Conservation (phyloP, 1,139 yeast genomes). For the Lodderomyces metapsilosis region DNA sequence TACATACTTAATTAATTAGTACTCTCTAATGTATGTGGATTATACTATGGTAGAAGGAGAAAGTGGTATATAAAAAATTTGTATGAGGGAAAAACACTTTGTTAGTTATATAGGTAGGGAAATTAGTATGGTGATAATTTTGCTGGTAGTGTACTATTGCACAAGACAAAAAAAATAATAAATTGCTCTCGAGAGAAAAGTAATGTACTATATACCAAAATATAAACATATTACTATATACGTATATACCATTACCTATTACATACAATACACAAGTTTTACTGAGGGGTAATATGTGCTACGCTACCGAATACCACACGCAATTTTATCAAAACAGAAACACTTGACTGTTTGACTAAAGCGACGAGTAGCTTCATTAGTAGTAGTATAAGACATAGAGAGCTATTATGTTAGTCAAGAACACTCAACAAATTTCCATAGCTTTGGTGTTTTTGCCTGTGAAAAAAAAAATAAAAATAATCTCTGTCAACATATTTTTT, state of each 20-base stretch:
- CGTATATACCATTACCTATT: not conserved
- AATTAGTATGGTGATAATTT: not conserved
- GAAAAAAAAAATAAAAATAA: too few relatives aligned
- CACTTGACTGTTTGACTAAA: too few relatives aligned
- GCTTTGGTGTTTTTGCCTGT: too few relatives aligned
- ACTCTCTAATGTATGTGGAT: conserved; percentile 1
- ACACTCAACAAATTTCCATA: too few relatives aligned
- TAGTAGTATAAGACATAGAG: too few relatives aligned
- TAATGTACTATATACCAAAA: not conserved
- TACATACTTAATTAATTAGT: not conserved
- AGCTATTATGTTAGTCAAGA: too few relatives aligned
- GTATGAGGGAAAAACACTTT: not conserved
- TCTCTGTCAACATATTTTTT: not conserved
- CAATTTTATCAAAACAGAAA: too few relatives aligned
- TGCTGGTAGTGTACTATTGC: not conserved
- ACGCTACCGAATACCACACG: too few relatives aligned
- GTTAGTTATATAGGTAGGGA: not conserved
- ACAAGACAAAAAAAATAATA: too few relatives aligned
- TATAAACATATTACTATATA: conserved; percentile 1
- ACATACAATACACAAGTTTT: not conserved
- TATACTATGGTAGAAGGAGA: conserved; percentile 4
- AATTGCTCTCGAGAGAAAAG: not conserved
- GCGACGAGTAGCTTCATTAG: too few relatives aligned
- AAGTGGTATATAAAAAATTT: conserved; percentile 1
- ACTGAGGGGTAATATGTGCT: not conserved